Percentiles rank a stretch among this genome's conserved stretches.
These are phyloP conservation scores for Ophiosphaerella korrae DNA, from an alignment of 2,329 filamentous ascomycete species.

Conservation along the genomic window DNA sequence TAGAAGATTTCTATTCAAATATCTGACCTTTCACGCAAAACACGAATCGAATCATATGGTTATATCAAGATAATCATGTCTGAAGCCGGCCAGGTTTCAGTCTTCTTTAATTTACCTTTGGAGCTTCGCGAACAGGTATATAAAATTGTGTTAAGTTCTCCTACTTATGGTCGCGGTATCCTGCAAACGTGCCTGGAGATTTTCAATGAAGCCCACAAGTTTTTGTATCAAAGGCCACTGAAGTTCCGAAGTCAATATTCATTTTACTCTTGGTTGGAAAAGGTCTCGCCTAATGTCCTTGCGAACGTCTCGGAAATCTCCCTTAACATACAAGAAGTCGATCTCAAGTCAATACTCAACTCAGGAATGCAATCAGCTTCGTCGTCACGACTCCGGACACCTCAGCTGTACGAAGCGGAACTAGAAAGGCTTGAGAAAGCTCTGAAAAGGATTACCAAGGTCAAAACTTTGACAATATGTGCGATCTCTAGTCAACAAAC, in stretches of 20 bases:
- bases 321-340: conserved; percentile 35
- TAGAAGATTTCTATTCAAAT: too few species aligned
- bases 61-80: background rate
- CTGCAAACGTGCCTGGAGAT: conserved; percentile 35
- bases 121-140: conserved; percentile 41
- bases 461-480: conserved; percentile 28
- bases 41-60: background rate
- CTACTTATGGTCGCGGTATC: conserved; percentile 23
- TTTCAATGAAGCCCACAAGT: conserved; percentile 31
- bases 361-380: background rate
- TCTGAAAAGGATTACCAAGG: conserved; percentile 21
- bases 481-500: conserved; percentile 23
- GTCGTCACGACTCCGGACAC: conserved; percentile 19
- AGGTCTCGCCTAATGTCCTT: conserved; percentile 18
- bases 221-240: conserved; percentile 38
- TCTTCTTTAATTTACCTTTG: conserved; percentile 25
- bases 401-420: conserved; percentile 34
- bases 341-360: conserved; percentile 29
- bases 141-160: conserved; percentile 25
- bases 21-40: background rate
- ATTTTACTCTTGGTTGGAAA: conserved; percentile 30
- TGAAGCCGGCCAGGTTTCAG: background rate
- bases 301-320: conserved; percentile 22
- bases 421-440: conserved; percentile 16
- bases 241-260: conserved; percentile 26